Percentiles rank a stretch among this genome's conserved stretches.
Conservation (phyloP, 2,329 filamentous ascomycete species). For the Pseudocercospora eumusae region DNA sequence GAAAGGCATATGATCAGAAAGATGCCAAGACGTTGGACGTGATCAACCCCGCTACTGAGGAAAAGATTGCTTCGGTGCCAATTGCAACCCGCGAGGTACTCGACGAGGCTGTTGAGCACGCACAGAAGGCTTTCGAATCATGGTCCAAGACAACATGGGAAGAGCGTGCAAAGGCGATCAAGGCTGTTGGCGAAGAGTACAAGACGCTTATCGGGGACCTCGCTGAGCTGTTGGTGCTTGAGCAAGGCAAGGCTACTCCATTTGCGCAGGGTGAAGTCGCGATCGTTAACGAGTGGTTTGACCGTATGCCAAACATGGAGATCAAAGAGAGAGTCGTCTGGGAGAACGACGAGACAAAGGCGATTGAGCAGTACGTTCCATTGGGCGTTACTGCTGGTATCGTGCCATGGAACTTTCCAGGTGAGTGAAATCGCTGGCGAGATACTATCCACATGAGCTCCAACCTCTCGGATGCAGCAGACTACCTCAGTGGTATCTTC, state of each 20-base stretch:
- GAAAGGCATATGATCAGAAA: conserved; percentile 38
- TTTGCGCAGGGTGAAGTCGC: conserved; percentile 26
- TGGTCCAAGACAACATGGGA: conserved; percentile 40
- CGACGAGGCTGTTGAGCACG: conserved; percentile 42
- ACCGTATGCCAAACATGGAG: conserved; percentile 26
- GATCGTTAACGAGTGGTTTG: conserved; percentile 27
- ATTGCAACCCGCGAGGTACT: conserved; percentile 43
- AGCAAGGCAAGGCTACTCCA: conserved; percentile 26
- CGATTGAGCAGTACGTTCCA: conserved; percentile 28
- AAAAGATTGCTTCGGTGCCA: conserved; percentile 41
- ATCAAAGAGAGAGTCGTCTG: conserved; percentile 25
- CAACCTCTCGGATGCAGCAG: too few relatives aligned
- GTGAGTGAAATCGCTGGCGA: too few relatives aligned
- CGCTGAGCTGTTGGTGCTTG: conserved; percentile 25
- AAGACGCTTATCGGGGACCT: conserved; percentile 21
- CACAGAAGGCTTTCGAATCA: conserved; percentile 41
- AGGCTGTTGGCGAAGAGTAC: conserved; percentile 27
- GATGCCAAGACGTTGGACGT: conserved; percentile 36
- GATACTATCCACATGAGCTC: too few relatives aligned
- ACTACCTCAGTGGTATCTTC: too few relatives aligned
- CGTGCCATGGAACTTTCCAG: conserved; percentile 53
- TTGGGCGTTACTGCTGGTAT: conserved; percentile 27
- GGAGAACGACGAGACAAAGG: conserved; percentile 25
- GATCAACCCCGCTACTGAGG: conserved; percentile 40
- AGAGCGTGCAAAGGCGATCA: conserved; percentile 34